Base-by-base conservation (phyloP, 2,329 filamentous ascomycete species). In the Aspergillus jensenii region DNA sequence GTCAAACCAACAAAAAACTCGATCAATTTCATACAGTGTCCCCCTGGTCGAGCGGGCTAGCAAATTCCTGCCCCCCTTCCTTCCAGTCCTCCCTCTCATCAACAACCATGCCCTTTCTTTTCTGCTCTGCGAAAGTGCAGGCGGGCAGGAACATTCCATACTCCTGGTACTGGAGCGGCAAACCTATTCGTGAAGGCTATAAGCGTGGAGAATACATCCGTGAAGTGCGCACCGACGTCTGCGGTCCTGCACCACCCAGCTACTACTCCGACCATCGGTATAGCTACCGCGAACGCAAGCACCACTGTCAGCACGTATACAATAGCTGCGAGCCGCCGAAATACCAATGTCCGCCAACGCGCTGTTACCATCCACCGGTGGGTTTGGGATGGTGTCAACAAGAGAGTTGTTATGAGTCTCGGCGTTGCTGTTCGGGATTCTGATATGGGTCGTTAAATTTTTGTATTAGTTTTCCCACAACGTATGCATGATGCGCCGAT, bases 161-260 rank as follows among this genome's bases (percentile, higher is more conserved):
- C 33, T 50, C 47, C 21, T 68, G 66, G 65, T 68, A 66, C 56
- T 68, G 63, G 65, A 49, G 59, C 21, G 65, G 65, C 55, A 65
- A 67, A 41, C 49, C 66, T 9, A 55, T 65, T 39, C 62, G 60
- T 37, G 60, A 56, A 55, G 57, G 60, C 9, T 31, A 53, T 4
- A 47, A 52, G 19, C 63, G 52, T 15, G 62, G 60, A 17, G 61
- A 67, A 31, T 56, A 48, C 25, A 61, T 68, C 53, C 19, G 55
- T 15, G 53, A 61, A 31, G 57, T 65, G 15, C 52, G 41, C 39
- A 33, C 60, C 6, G 41, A 46, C 6, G 3, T 37, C 15, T 52
- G 15, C 37, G 19, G 17, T 27, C 33, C 41, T 8, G 23, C 19
- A 12, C 35, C 40, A 9, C 37, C 5, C 11, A 15, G n/a, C n/a